Evolutionary conservation across 495 filamentous ascomycete species (phyloP).

Genomic region (Penicillium coprophilum): DNA sequence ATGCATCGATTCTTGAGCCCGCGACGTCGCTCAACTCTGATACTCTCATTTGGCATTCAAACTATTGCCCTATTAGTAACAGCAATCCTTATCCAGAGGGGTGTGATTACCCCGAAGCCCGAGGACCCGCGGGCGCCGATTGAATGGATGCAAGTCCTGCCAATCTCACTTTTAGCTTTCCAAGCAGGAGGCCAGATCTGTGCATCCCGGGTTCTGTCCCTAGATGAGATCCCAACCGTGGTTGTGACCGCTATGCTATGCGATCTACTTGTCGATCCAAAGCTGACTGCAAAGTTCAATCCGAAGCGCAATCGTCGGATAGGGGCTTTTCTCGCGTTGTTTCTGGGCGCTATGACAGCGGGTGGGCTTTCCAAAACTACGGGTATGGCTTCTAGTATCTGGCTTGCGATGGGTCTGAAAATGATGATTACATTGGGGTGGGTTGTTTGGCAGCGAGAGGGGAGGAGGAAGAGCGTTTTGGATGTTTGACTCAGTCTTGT

Average conservation of each 20-base stretch:
- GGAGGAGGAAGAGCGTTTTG: slow-evolving; percentile 12
- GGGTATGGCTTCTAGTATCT: slow-evolving; percentile 34
- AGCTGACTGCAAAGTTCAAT: slow-evolving; percentile 27
- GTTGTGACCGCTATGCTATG: slow-evolving; percentile 68
- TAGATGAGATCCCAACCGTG: slow-evolving; percentile 68
- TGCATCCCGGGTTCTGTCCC: slow-evolving; percentile 56
- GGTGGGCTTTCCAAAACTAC: slow-evolving; percentile 36
- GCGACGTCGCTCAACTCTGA: slow-evolving; percentile 50
- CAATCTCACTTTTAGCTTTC: slow-evolving; percentile 63
- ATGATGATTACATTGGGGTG: slow-evolving; percentile 30
- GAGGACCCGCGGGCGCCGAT: slow-evolving; percentile 38
- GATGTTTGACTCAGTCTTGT: slow-evolving; percentile 10
- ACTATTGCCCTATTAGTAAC: slow-evolving; percentile 51
- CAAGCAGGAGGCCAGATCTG: slow-evolving; percentile 70
- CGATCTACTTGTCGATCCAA: slow-evolving; percentile 50
- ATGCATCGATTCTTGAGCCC: slow-evolving; percentile 29
- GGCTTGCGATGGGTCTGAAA: slow-evolving; percentile 42
- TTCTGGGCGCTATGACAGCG: slow-evolving; percentile 41
- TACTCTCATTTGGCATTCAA: slow-evolving; percentile 57
- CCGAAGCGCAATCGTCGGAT: slow-evolving; percentile 35
- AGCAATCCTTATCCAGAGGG: slow-evolving; percentile 51
- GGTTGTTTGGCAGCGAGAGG: slow-evolving; percentile 32
- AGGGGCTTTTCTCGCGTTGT: slow-evolving; percentile 35
- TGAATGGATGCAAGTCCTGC: slow-evolving; percentile 38
- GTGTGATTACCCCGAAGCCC: slow-evolving; percentile 36